A percentile compares a stretch with the other conserved stretches of the same genome.
Evolutionary conservation across 2,329 filamentous ascomycete genomes (phyloP).

Genomic region (Talaromyces pinophilus): DNA sequence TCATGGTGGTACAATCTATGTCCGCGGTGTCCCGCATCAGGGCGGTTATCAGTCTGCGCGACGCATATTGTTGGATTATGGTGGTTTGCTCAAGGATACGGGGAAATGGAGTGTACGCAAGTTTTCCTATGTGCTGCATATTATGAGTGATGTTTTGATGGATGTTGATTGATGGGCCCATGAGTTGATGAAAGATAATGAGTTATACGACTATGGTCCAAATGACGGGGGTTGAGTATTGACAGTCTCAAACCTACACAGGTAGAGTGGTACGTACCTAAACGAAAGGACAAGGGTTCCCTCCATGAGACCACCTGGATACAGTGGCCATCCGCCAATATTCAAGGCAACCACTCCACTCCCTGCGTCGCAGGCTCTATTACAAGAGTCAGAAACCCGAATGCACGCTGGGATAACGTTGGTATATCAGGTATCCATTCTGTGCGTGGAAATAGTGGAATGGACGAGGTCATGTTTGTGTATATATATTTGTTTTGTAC

Average conservation of each 20-base stretch:
- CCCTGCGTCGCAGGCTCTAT: not conserved
- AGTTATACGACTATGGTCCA: not conserved
- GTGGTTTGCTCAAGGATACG: conserved; percentile 55
- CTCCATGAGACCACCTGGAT: not conserved
- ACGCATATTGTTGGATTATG: conserved; percentile 54
- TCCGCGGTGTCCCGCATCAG: conserved; percentile 51
- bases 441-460: not conserved
- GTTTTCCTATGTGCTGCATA: conserved; percentile 55
- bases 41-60: conserved; percentile 56
- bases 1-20: conserved; percentile 50
- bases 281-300: not conserved
- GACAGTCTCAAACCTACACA: not conserved
- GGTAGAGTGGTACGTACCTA: not conserved
- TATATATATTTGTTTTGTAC: not conserved
- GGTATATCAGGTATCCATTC: not conserved
- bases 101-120: conserved; percentile 55
- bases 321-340: not conserved
- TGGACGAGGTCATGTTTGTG: not conserved
- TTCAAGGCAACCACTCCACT: not conserved
- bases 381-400: not conserved
- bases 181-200: not conserved
- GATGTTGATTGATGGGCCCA: conserved; percentile 34
- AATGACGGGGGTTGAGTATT: not conserved
- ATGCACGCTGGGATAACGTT: not conserved
- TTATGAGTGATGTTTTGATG: conserved; percentile 55